Evolutionary conservation across 140 eudicot species (phyloP).

Genomic region (Erigeron philadelphicus): DNA sequence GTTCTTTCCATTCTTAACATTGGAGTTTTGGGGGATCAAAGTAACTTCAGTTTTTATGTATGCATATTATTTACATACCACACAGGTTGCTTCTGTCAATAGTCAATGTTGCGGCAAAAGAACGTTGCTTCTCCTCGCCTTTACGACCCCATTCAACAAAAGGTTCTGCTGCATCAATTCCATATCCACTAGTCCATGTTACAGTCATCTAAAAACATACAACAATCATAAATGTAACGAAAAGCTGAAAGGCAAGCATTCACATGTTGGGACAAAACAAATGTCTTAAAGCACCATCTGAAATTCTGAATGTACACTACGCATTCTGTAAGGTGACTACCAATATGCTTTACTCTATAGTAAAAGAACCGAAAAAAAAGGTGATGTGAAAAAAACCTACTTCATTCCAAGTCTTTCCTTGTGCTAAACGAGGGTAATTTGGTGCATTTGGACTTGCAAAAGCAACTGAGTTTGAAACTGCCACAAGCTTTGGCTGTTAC

Average conservation of each 20-base stretch:
- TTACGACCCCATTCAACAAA: conserved; percentile 75
- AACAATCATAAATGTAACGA: background rate
- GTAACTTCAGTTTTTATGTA: conserved; percentile 3
- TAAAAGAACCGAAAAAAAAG: background rate
- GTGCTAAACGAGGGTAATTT: conserved; percentile 87
- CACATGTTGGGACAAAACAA: too few relatives aligned
- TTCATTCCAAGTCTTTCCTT: conserved; percentile 87
- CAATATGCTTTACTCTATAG: background rate
- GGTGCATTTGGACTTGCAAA: conserved; percentile 87
- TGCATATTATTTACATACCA: conserved; percentile 32
- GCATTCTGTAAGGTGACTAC: background rate
- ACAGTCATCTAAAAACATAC: conserved; percentile 50
- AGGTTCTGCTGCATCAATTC: conserved; percentile 57
- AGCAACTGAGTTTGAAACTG: conserved; percentile 60
- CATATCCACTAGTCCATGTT: conserved; percentile 97
- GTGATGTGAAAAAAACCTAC: conserved; percentile 38
- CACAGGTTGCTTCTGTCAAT: conserved; percentile 53
- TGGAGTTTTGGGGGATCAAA: conserved; percentile 17
- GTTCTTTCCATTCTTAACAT: conserved; percentile 9
- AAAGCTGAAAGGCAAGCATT: background rate
- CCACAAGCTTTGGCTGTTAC: conserved; percentile 74
- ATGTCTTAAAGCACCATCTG: background rate
- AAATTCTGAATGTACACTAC: background rate
- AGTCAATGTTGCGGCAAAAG: conserved; percentile 60
- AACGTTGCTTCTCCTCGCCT: conserved; percentile 44